Conservation (phyloP, 306 rosid genomes). For the Fagus sylvatica region DNA sequence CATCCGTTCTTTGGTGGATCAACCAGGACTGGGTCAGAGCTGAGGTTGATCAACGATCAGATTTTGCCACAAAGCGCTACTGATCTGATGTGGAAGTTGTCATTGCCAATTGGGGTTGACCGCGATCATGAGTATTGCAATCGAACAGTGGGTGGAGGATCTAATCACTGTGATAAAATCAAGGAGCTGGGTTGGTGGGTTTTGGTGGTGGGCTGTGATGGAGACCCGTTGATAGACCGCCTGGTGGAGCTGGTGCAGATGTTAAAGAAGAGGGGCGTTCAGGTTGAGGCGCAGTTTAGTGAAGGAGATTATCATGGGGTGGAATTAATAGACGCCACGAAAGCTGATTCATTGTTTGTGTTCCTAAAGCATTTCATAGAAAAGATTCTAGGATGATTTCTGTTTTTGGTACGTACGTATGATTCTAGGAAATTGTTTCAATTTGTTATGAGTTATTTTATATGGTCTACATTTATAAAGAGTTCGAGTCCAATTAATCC, state of each 20-base stretch:
- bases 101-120: constrained; percentile 40
- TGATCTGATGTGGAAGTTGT: constrained; percentile 43
- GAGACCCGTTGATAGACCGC: constrained; percentile 41
- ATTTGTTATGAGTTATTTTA: no score
- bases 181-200: constrained; percentile 29
- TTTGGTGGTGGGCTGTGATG: constrained; percentile 26
- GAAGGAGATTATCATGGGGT: constrained; percentile 33
- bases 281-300: constrained; percentile 9
- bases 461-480: no score
- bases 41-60: constrained; percentile 15
- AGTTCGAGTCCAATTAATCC: no score
- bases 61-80: constrained; percentile 17
- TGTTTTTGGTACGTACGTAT: no score
- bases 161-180: constrained; percentile 3
- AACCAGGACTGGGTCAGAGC: constrained; percentile 37
- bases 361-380: constrained; percentile 21
- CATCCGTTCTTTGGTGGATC: constrained; percentile 51
- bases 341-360: constrained; percentile 18
- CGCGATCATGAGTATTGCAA: constrained; percentile 45
- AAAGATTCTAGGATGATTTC: neutral
- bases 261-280: constrained; percentile 26
- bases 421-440: no score
- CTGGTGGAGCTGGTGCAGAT: constrained; percentile 21
- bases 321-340: constrained; percentile 16
- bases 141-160: constrained; percentile 18